A percentile compares a stretch with the other conserved stretches of the same genome.
Evolutionary conservation across 495 filamentous ascomycete species (phyloP).

Genomic region (Thermothielavioides terrestris): DNA sequence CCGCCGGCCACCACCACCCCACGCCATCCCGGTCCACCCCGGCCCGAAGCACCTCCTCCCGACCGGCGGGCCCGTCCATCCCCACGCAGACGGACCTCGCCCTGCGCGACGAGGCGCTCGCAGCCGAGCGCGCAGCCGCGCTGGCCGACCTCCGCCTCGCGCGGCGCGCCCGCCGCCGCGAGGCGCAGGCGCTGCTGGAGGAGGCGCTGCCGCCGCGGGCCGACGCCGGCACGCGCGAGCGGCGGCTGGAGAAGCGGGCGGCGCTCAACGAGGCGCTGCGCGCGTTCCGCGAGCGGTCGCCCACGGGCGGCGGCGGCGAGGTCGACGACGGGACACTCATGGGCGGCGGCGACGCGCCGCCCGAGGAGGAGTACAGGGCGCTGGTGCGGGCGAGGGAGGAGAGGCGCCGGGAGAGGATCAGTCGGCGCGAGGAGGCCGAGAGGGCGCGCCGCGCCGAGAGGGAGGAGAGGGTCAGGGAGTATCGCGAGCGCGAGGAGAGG

Average conservation of each 20-base stretch:
- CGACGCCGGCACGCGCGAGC: slow-evolving; percentile 75
- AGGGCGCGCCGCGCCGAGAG: slow-evolving; percentile 53
- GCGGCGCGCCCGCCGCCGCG: slow-evolving; percentile 52
- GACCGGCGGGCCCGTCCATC: slow-evolving; percentile 57
- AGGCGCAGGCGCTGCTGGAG: slow-evolving; percentile 57
- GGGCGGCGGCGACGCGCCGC: slow-evolving; percentile 39
- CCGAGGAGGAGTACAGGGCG: slow-evolving; percentile 49
- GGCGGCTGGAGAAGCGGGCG: slow-evolving; percentile 70
- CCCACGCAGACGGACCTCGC: slow-evolving; percentile 69
- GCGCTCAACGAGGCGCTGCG: slow-evolving; percentile 49
- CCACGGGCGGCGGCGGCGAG: slow-evolving; percentile 39
- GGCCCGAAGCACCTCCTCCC: background rate
- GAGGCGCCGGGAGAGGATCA: slow-evolving; percentile 57
- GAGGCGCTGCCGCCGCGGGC: slow-evolving; percentile 79
- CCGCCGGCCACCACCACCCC: background rate
- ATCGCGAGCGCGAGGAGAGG: slow-evolving; percentile 52
- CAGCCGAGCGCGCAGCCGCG: slow-evolving; percentile 45
- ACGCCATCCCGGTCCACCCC: background rate
- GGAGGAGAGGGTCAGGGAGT: slow-evolving; percentile 51
- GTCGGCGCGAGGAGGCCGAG: slow-evolving; percentile 55
- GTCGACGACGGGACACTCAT: slow-evolving; percentile 53
- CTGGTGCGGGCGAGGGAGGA: slow-evolving; percentile 45
- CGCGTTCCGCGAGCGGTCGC: slow-evolving; percentile 51
- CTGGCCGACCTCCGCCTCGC: slow-evolving; percentile 49
- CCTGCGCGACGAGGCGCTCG: slow-evolving; percentile 41